Conservation (phyloP, 441 rosid species). For the Populus hybrid region DNA sequence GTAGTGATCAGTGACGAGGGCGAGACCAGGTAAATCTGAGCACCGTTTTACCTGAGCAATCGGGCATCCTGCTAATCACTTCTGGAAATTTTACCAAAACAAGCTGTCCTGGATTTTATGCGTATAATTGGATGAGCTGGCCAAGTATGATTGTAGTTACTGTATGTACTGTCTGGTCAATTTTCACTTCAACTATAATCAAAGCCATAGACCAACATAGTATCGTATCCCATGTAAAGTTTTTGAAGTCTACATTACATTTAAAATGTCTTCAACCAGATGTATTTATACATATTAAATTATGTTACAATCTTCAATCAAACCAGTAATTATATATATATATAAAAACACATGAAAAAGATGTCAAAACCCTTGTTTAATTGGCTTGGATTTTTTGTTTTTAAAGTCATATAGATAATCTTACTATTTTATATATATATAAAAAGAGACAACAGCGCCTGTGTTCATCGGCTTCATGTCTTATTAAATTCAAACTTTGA, state of each 20-base stretch:
- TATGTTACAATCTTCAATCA: too few species aligned
- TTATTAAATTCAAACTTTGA: too few species aligned
- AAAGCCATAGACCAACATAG: neutral
- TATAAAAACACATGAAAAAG: too few species aligned
- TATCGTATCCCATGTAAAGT: neutral
- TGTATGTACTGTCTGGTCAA: neutral
- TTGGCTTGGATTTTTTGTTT: too few species aligned
- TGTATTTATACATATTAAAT: neutral
- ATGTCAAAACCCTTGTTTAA: too few species aligned
- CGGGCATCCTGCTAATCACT: neutral
- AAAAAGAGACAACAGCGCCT: too few species aligned
- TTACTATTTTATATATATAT: too few species aligned
- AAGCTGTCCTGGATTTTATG: neutral
- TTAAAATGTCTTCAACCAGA: neutral
- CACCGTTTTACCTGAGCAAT: neutral
- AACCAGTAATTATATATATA: too few species aligned
- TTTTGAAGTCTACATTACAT: neutral
- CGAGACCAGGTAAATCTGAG: conserved; percentile 28
- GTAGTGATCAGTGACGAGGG: conserved; percentile 1
- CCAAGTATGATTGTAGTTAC: neutral
- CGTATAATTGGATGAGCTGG: neutral
- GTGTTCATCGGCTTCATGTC: too few species aligned
- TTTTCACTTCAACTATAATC: neutral
- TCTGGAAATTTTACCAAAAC: neutral
- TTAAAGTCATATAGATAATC: too few species aligned